A percentile compares a stretch with the other conserved stretches of the same genome.
Conservation (phyloP, 2,329 filamentous ascomycete species). For the Diaporthe helianthi region DNA sequence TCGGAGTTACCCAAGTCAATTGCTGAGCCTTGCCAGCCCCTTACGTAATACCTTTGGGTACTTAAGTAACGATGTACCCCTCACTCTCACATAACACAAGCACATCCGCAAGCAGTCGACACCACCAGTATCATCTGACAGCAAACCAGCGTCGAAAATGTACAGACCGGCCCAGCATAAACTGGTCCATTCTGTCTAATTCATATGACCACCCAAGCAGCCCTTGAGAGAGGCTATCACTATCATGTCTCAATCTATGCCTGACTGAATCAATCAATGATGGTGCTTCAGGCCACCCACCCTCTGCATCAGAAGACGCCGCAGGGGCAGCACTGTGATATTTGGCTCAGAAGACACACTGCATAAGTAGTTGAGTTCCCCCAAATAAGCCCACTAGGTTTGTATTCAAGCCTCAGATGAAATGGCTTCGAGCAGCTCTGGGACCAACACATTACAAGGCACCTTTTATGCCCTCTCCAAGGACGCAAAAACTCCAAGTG, state of each 20-base stretch:
- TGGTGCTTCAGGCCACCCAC: background rate
- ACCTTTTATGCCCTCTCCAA: background rate
- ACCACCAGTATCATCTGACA: background rate
- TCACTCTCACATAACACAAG: no score
- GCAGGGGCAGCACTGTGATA: background rate
- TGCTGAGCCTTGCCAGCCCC: background rate
- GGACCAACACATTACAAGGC: no score
- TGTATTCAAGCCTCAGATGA: background rate
- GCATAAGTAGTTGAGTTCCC: background rate
- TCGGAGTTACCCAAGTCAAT: conserved; percentile 6
- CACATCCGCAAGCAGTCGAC: background rate
- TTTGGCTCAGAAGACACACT: background rate
- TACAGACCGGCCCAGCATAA: background rate
- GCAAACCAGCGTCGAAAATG: background rate
- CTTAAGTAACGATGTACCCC: background rate
- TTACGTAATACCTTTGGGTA: background rate
- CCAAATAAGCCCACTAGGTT: background rate
- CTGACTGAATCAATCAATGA: no score
- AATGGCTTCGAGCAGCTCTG: background rate
- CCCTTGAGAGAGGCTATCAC: background rate
- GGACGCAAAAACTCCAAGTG: background rate
- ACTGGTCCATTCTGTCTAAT: no score
- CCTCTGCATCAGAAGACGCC: background rate
- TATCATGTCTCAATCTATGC: background rate
- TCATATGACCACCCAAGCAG: background rate